Evolutionary conservation across 768 basidiomycete genomes (phyloP).

Genomic region (Suillus americanus): DNA sequence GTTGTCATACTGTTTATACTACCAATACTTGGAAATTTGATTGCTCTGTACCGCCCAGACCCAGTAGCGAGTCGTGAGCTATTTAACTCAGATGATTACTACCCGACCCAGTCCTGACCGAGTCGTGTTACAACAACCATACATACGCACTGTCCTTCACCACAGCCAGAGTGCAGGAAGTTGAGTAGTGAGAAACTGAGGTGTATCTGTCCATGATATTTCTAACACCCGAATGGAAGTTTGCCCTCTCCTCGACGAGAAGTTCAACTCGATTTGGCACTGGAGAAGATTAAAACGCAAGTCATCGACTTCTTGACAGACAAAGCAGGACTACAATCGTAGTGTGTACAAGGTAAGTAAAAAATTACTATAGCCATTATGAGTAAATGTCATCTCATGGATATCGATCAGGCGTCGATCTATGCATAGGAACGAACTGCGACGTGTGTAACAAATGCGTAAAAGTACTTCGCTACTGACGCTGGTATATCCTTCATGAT

Average conservation of each 20-base stretch:
- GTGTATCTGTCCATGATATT: neutral
- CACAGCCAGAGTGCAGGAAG: too few relatives aligned
- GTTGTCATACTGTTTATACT: too few relatives aligned
- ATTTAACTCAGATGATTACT: conserved; percentile 42
- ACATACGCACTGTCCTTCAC: too few relatives aligned
- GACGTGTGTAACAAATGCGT: neutral
- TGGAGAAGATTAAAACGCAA: neutral
- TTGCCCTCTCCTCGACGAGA: neutral
- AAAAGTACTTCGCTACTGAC: neutral
- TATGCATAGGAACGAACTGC: neutral
- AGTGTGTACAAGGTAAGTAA: neutral
- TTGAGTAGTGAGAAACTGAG: too few relatives aligned
- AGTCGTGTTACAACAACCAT: too few relatives aligned
- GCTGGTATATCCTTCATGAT: neutral
- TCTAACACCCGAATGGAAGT: neutral
- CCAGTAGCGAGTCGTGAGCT: too few relatives aligned
- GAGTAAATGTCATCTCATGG: neutral
- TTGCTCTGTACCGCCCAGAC: conserved; percentile 84
- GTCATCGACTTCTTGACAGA: too few relatives aligned
- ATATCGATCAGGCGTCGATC: neutral
- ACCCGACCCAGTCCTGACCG: too few relatives aligned
- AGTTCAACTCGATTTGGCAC: neutral
- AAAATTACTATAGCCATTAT: neutral
- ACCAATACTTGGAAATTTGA: conserved; percentile 84
- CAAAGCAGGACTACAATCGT: too few relatives aligned